Evolutionary conservation across 257 asterid genomes (phyloP), one percentile per base, ranked within the genome.

Genomic region (Fraxinus anomala): DNA sequence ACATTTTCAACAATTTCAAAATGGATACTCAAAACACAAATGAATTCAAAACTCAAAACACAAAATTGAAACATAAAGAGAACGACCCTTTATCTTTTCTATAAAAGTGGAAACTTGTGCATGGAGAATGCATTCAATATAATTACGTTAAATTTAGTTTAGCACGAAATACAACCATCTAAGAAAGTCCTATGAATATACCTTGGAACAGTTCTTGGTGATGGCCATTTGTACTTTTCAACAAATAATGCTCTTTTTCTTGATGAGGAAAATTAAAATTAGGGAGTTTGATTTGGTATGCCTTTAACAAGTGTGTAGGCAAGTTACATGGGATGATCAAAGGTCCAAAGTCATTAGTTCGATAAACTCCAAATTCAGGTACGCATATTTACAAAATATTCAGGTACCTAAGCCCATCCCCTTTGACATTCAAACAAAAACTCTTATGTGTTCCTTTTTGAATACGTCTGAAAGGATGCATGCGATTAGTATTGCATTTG

Each of bases 291-390:
- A n/a, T 63, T 26, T 63, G 33, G 69, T 63, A 63, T 24, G n/a
- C 36, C 26, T 12, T 63, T 26, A n/a, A 26, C 69, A 63, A 63
- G 69, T 26, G 13, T 16, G 66, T 11, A 26, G 14, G 69, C 19
- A 9, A 26, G 69, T 63, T 24, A 63, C 69, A 24, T 4, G 6
- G 36, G 69, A 63, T 26, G 69, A 63, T 26, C n/a, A 63, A 63
- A 63, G 69, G 33, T 63, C 36, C 36, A 23, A 63, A 63, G 67
- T 63, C 34, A 63, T 61, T 61, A 21, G 30, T 24, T 24, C 16
- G 33, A 21, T 61, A 61, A 61, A 24, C 12, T 76, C 87, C 81
- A 86, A 83, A 81, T 63, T 83, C 85, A 76, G 84, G 85, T 80
- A 74, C 78, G 72, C 67, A 77, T 70, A 67, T 66, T 72, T 56